Conservation (phyloP, 768 basidiomycete species). For the Suillus sp. region DNA sequence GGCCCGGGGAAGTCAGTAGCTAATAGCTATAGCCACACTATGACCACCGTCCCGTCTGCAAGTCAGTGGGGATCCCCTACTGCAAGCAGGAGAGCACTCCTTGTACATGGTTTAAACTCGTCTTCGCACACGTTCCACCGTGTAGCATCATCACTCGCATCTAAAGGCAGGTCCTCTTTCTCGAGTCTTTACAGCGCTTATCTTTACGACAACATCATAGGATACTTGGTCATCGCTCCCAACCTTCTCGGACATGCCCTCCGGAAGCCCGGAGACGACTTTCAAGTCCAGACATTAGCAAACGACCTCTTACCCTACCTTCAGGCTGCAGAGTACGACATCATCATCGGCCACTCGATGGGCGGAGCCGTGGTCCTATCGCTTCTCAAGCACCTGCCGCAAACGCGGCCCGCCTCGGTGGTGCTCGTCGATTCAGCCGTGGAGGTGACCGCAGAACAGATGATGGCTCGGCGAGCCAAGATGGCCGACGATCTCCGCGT, state of each 20-base stretch:
- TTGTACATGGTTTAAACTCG: constrained; percentile 23
- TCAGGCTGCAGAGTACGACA: constrained; percentile 3
- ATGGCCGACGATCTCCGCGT: background rate
- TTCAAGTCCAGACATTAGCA: constrained; percentile 5
- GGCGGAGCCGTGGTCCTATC: constrained; percentile 19
- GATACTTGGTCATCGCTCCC: constrained; percentile 28
- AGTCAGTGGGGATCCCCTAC: constrained; percentile 24
- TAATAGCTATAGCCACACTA: too few relatives aligned
- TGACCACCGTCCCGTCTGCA: constrained; percentile 6
- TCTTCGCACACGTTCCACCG: constrained; percentile 20
- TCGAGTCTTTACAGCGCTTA: background rate
- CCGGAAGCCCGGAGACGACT: background rate
- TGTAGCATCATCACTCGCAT: constrained; percentile 19
- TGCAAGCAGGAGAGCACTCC: constrained; percentile 20
- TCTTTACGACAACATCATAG: constrained; percentile 14
- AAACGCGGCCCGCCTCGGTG: constrained; percentile 12
- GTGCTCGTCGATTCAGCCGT: constrained; percentile 23
- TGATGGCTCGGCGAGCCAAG: constrained; percentile 1
- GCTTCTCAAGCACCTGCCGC: constrained; percentile 21
- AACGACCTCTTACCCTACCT: constrained; percentile 9
- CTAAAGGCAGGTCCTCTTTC: constrained; percentile 17
- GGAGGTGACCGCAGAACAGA: constrained; percentile 6
- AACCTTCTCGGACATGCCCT: constrained; percentile 28
- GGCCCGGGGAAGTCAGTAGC: too few relatives aligned
- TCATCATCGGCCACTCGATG: constrained; percentile 26